Base-by-base conservation (phyloP, 225 moss, liverwort and hornwort species). In the Rhytidiadelphus loreus region DNA sequence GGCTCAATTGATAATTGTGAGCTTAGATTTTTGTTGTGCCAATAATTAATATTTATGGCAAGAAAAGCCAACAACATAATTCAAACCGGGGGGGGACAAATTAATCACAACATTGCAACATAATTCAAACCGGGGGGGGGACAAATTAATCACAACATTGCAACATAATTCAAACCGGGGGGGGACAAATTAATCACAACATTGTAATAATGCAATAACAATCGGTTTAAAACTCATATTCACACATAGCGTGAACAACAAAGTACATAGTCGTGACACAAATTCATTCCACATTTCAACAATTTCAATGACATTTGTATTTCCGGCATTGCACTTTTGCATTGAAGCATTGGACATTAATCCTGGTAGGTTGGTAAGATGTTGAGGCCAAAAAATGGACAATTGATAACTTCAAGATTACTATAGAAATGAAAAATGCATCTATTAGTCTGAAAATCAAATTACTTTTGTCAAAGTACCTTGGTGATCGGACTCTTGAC, bases 371-470 rank as follows among this genome's bases (percentile, higher is more conserved):
- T 2, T 75, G 4, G 1, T 48, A 74, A 48, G 33, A 21, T 11
- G 0, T 1, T 52, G 2, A 35, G 8, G 2, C 21, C 33, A 21
- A 52, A 33, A 52, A 6, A 13, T 22, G 9, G 1, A 37, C 4
- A 2, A 33, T 77, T 5, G 5, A 35, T 77, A 5, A 13, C 52
- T 75, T 21, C 35, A 52, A 76, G 22, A 76, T 35, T 76, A 76
- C 0, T 52, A 3, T 22, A 52, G 7, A 22, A 33, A 13, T 21
- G 21, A 50, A 50, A 12, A 50, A 50, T 75, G 10, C 20, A 50
- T 8, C 7, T 33, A 53, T 23, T 37, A 13, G 24, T 53, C 0
- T 53, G 15, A 35, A 29, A 52, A 52, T 35, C 24, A 13, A 9
- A 53, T 37, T 12, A 8, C 35, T 22, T 33, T 77, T 35, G 14